phyloP scores from a whole-genome alignment of 345 rosid species.

The Aegle marmelos region DNA sequence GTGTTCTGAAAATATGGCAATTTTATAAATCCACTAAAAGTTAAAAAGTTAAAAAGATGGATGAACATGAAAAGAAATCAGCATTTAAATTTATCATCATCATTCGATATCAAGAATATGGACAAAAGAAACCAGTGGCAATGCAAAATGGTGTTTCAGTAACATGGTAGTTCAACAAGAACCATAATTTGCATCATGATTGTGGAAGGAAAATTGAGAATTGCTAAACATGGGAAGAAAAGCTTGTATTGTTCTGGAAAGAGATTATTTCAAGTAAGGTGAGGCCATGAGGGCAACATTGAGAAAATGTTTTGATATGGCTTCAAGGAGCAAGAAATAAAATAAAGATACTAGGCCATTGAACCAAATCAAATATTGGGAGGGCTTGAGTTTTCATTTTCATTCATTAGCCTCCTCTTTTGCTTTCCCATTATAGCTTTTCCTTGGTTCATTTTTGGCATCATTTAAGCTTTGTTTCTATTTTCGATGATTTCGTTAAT shows the following conservation, averaged over 20 bases:
- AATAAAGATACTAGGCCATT: constrained; percentile 3
- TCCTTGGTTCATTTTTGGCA: background rate
- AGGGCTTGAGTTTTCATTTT: constrained; percentile 2
- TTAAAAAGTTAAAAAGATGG: background rate
- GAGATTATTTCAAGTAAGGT: background rate
- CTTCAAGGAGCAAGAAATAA: constrained; percentile 18
- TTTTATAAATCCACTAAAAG: background rate
- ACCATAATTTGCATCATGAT: too few relatives aligned
- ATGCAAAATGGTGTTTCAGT: background rate
- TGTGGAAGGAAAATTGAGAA: background rate
- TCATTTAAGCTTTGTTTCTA: background rate
- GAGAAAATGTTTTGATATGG: constrained; percentile 18
- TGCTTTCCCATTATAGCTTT: background rate
- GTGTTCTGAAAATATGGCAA: background rate
- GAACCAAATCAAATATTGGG: background rate
- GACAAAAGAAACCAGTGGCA: background rate
- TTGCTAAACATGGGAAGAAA: background rate
- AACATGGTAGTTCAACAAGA: background rate
- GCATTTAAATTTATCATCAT: background rate
- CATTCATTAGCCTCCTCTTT: background rate
- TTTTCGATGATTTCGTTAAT: background rate
- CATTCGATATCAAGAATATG: background rate
- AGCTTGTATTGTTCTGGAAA: background rate
- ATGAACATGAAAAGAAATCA: background rate
- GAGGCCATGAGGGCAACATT: constrained; percentile 15